Conservation (phyloP, 2,329 filamentous ascomycete species). For the Aureobasidium sp. region DNA sequence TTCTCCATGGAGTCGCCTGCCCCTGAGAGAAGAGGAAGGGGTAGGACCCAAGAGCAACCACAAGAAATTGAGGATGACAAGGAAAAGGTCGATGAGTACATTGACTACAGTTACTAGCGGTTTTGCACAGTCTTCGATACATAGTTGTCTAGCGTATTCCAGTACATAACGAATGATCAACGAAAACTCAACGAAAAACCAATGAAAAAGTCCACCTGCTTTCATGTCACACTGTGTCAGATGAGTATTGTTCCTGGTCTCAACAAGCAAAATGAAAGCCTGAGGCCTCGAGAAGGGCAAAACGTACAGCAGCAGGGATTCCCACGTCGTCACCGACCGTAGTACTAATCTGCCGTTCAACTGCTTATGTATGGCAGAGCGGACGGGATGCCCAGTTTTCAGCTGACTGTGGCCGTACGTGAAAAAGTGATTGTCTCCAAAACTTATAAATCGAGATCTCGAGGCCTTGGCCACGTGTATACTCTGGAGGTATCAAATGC, state of each 20-base stretch:
- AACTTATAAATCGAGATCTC: no score
- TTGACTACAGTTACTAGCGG: conserved; percentile 4
- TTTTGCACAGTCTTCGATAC: not conserved
- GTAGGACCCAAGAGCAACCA: not conserved
- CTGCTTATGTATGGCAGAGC: not conserved
- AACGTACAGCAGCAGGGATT: not conserved
- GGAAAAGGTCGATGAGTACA: conserved; percentile 1
- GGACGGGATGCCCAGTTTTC: not conserved
- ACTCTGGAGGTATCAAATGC: no score
- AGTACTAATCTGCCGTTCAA: not conserved
- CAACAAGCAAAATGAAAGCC: no score
- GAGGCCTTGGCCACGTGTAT: no score
- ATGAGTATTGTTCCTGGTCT: no score
- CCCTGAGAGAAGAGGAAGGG: not conserved
- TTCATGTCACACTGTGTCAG: not conserved
- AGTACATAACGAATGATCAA: not conserved
- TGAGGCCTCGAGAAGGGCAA: no score
- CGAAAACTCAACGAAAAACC: not conserved
- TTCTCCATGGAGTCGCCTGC: not conserved
- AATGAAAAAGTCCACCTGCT: not conserved
- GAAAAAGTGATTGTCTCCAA: not conserved
- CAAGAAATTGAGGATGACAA: not conserved
- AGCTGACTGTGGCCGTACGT: not conserved
- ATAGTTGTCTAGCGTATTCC: not conserved
- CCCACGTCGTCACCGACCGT: not conserved